These are phyloP conservation scores for Lachancea quebecensis DNA, from an alignment of 805 yeast genomes.

Conservation along the genomic window DNA sequence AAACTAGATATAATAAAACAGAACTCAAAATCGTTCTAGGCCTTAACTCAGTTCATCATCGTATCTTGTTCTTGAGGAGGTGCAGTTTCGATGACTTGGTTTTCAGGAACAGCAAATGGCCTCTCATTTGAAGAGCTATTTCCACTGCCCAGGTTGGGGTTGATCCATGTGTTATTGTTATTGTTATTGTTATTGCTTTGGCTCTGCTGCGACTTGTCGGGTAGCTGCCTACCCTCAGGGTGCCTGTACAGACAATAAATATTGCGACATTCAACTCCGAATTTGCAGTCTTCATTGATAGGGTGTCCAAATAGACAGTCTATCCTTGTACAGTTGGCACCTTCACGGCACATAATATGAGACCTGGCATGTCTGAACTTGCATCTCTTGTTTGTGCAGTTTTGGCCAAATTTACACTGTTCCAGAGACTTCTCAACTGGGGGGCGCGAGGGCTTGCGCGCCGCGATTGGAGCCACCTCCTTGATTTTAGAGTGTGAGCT, in stretches of 20 bases:
- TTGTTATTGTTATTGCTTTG: constrained; percentile 25
- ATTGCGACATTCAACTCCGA: constrained; percentile 69
- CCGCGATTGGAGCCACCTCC: constrained; percentile 29
- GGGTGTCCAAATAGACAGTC: constrained; percentile 86
- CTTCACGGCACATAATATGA: constrained; percentile 71
- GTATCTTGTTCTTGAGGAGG: constrained; percentile 38
- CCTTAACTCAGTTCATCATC: constrained; percentile 14
- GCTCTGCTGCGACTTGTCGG: constrained; percentile 31
- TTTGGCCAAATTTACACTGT: constrained; percentile 72
- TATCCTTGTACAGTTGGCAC: constrained; percentile 65
- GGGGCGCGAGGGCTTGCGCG: constrained; percentile 17
- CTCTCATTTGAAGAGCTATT: constrained; percentile 46
- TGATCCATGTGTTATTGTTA: constrained; percentile 19
- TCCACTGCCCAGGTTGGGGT: constrained; percentile 18
- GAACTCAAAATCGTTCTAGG: not conserved
- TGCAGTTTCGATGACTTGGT: constrained; percentile 63
- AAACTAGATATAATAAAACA: constrained; percentile 6
- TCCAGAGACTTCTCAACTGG: constrained; percentile 53
- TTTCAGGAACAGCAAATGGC: constrained; percentile 72
- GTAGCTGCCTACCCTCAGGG: constrained; percentile 62
- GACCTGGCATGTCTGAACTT: constrained; percentile 79
- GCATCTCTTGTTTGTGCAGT: constrained; percentile 73
- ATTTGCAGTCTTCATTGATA: constrained; percentile 69
- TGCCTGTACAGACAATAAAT: constrained; percentile 66
- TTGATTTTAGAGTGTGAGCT: constrained; percentile 60